Evolutionary conservation across 2,329 filamentous ascomycete species (phyloP).

Genomic region (Daldinia eschscholtzii): DNA sequence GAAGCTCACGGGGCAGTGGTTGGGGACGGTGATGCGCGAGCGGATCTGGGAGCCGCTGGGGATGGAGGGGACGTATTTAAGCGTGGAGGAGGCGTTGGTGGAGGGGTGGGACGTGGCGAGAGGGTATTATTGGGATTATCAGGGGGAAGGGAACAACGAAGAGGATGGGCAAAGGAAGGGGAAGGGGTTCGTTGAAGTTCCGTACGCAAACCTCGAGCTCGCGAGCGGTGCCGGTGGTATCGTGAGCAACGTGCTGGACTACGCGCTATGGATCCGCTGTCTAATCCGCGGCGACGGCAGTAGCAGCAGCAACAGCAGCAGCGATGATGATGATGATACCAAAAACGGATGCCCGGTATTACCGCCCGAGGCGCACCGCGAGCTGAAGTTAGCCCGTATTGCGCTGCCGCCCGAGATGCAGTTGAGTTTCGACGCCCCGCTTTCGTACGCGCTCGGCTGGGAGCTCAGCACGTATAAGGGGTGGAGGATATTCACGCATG

Average conservation of each 20-base stretch:
- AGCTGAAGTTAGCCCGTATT: slow-evolving; percentile 54
- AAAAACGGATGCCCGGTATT: slow-evolving; percentile 51
- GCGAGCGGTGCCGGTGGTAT: slow-evolving; percentile 57
- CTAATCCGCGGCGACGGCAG: slow-evolving; percentile 55
- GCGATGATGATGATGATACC: slow-evolving; percentile 36
- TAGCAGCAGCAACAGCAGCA: too few relatives aligned
- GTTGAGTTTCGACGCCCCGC: slow-evolving; percentile 51
- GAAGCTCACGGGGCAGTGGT: slow-evolving; percentile 55
- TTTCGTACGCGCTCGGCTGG: slow-evolving; percentile 59
- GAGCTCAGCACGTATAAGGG: slow-evolving; percentile 57
- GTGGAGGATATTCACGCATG: slow-evolving; percentile 58
- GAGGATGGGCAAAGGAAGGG: slow-evolving; percentile 6
- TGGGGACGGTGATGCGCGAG: slow-evolving; percentile 57
- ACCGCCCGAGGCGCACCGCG: slow-evolving; percentile 50
- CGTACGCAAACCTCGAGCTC: slow-evolving; percentile 49
- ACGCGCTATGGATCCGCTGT: slow-evolving; percentile 64
- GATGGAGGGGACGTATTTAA: slow-evolving; percentile 58
- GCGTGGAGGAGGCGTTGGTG: slow-evolving; percentile 50
- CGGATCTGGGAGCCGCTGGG: slow-evolving; percentile 59
- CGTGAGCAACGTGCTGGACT: slow-evolving; percentile 64
- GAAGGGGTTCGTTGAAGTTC: slow-evolving; percentile 45
- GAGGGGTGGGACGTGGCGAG: slow-evolving; percentile 54
- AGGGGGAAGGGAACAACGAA: not conserved
- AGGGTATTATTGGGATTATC: slow-evolving; percentile 58
- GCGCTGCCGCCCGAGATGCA: slow-evolving; percentile 38